Evolutionary conservation across 108 stramenopile species (phyloP), one percentile per base, ranked within the genome.

Genomic region (Nannochloropsis oceanica): DNA sequence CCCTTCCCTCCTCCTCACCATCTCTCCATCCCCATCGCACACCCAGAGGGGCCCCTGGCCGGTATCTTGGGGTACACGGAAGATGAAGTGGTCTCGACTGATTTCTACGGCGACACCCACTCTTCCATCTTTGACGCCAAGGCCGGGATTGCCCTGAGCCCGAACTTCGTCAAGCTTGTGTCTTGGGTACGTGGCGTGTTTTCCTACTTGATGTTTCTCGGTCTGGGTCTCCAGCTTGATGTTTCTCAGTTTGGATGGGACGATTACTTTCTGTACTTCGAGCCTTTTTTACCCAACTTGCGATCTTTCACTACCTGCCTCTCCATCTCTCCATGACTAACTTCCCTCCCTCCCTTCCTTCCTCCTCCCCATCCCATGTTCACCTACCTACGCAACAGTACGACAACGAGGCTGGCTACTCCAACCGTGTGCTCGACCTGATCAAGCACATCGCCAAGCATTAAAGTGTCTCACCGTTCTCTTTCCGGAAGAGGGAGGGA

Each of bases 101-200:
- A 99, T 91, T 98, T 98, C 92, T 94, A 97, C 73, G 91, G 94
- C 80, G 93, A 97, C 86, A 86, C 91, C 13, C 94, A 94, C 90
- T 96, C 96, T 25, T 95, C 94, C 84, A 95, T 99, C 84, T 96
- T 99, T 87, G 98, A 99, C 85, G 92, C 95, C 87, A 97, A 95
- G 92, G 98, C 98, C 27, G 96, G 97, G 81, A 99, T 99, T 89
- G 96, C 97, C 12, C 92, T 99, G 85, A 96, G 93, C 27, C 94
- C 96, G 85, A 91, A 96, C 92, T 99, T 99, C 90, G 96, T 99
- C 88, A 99, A 99, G 96, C 93, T 99, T 87, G 97, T 97, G 18
- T 25, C 25, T n/a, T 85, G 84, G 84, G 34, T 42, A n/a, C 13
- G 59, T n/a, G 10, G 59, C 59, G n/a, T n/a, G n/a, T n/a, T n/a